phyloP scores from a whole-genome alignment of 1,284 basidiomycete genomes.

The Cryptococcus jaspeensis region DNA sequence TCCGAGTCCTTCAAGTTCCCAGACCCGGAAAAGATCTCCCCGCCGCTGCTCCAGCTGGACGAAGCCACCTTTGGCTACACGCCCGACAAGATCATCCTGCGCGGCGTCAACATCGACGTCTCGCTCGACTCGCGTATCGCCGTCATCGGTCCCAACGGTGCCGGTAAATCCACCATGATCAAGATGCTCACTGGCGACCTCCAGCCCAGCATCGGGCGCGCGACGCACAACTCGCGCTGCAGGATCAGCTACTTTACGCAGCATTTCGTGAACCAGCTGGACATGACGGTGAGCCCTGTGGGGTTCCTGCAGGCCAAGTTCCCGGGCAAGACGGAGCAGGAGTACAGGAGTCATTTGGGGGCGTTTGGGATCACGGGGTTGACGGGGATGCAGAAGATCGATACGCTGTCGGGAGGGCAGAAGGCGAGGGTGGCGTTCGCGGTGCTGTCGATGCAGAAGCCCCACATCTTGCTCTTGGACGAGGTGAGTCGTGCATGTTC shows the following conservation, averaged over 20 bases:
- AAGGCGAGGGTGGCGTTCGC: constrained; percentile 97
- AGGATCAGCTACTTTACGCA: constrained; percentile 94
- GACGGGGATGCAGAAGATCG: constrained; percentile 66
- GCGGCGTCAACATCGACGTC: constrained; percentile 83
- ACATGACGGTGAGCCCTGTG: constrained; percentile 80
- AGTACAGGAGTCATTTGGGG: constrained; percentile 92
- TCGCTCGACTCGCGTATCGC: constrained; percentile 85
- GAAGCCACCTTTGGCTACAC: constrained; percentile 90
- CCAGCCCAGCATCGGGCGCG: constrained; percentile 73
- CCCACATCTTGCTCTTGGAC: constrained; percentile 85
- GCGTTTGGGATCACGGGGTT: constrained; percentile 98
- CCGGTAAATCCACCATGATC: constrained; percentile 61
- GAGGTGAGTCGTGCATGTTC: constrained; percentile 59
- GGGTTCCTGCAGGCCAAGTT: constrained; percentile 87
- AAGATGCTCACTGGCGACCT: constrained; percentile 93
- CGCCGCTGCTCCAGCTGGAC: constrained; percentile 91
- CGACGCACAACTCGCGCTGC: constrained; percentile 85
- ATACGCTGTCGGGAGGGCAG: constrained; percentile 74
- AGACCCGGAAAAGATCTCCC: constrained; percentile 92
- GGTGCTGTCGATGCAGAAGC: constrained; percentile 79
- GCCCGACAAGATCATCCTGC: constrained; percentile 75
- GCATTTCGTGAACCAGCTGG: constrained; percentile 93
- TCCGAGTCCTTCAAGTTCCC: constrained; percentile 92
- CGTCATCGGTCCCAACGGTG: constrained; percentile 72
- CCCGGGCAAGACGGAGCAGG: constrained; percentile 94